Percentiles rank a stretch among this genome's conserved stretches.
Evolutionary conservation across 768 basidiomycete genomes (phyloP).

Genomic region (Termitomyces sp.): DNA sequence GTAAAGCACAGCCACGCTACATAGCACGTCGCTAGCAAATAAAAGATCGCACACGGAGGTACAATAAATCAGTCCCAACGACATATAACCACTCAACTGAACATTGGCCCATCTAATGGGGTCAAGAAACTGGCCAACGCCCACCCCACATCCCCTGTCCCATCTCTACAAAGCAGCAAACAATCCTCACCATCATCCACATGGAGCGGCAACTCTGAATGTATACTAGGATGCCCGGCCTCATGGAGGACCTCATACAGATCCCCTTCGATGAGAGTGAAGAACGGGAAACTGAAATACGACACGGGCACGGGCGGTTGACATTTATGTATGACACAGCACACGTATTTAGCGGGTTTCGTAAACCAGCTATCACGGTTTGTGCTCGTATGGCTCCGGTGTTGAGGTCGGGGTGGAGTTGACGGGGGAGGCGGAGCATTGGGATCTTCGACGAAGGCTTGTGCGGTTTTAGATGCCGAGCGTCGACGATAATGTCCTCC

Average conservation of each 20-base stretch:
- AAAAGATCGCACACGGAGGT: not conserved
- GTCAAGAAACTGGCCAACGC: conserved; percentile 77
- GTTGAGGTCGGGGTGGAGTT: conserved; percentile 14
- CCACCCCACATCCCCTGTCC: conserved; percentile 61
- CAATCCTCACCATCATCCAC: conserved; percentile 79
- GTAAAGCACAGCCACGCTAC: not conserved
- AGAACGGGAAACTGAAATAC: conserved; percentile 76
- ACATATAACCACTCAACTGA: conserved; percentile 3
- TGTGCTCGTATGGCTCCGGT: conserved; percentile 15
- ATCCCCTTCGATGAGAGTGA: conserved; percentile 58
- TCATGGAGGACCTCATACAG: conserved; percentile 67
- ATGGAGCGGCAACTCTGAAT: conserved; percentile 67
- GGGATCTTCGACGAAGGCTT: conserved; percentile 23
- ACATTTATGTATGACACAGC: conserved; percentile 65
- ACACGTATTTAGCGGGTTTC: conserved; percentile 55
- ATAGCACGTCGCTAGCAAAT: not conserved
- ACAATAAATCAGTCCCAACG: not conserved
- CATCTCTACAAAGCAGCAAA: conserved; percentile 64
- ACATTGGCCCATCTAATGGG: conserved; percentile 34
- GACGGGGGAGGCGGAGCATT: conserved; percentile 12
- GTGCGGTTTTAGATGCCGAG: conserved; percentile 13
- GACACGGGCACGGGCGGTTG: conserved; percentile 55
- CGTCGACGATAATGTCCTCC: conserved; percentile 11
- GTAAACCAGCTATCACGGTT: conserved; percentile 37
- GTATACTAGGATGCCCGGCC: conserved; percentile 72